Conservation (phyloP, 306 rosid species). For the Begonia peltatifolia region DNA sequence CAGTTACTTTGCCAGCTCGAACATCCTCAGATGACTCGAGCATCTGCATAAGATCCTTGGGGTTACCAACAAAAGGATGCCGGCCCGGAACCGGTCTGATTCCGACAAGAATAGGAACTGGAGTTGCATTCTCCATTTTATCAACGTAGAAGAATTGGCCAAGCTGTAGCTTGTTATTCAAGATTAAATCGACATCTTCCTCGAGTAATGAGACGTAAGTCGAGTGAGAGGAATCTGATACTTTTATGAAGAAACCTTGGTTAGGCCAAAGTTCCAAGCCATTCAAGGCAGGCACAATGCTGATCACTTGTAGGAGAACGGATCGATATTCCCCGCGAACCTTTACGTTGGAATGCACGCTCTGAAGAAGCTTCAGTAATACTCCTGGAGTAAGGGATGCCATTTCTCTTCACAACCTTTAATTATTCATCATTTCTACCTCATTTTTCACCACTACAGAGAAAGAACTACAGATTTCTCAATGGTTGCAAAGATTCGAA, state of each 20-base stretch:
- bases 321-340: slow-evolving; percentile 78
- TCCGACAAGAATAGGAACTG: slow-evolving; percentile 66
- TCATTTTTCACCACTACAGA: slow-evolving; percentile 6
- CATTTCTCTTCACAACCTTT: slow-evolving; percentile 24
- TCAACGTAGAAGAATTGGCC: slow-evolving; percentile 89
- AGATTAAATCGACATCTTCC: slow-evolving; percentile 68
- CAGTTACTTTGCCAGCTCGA: slow-evolving; percentile 18
- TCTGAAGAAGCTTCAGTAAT: slow-evolving; percentile 70
- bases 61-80: slow-evolving; percentile 69
- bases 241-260: slow-evolving; percentile 77
- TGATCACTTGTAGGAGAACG: slow-evolving; percentile 70
- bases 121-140: slow-evolving; percentile 45
- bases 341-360: slow-evolving; percentile 50
- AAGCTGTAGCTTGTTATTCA: slow-evolving; percentile 76
- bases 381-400: slow-evolving; percentile 84
- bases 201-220: slow-evolving; percentile 68
- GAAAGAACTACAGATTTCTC: not conserved
- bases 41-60: slow-evolving; percentile 92
- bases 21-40: slow-evolving; percentile 40
- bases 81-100: slow-evolving; percentile 68
- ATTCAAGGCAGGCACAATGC: slow-evolving; percentile 72
- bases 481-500: not conserved
- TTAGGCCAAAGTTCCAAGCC: slow-evolving; percentile 94
- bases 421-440: slow-evolving; percentile 11
- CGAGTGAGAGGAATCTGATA: slow-evolving; percentile 85